Evolutionary conservation across 129 eudicot genomes (phyloP), one percentile per base, ranked within the genome.

Genomic region (Flaveria trinervia): DNA sequence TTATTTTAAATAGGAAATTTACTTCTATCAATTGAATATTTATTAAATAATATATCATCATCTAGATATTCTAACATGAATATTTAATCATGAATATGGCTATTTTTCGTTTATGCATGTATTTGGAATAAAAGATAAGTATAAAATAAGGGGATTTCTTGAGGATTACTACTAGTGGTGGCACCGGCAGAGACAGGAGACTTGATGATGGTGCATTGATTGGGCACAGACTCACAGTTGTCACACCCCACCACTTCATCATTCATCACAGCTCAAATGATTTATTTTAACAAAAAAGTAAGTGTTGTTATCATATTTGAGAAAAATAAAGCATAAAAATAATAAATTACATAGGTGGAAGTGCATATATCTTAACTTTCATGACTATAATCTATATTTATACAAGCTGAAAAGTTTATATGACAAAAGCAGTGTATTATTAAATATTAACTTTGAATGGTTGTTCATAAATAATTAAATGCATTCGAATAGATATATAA

Each of bases 141-240:
- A 18, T 39, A 30, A 50, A 3, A 45, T 16, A 13, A 33, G 26
- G 23, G 66, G 11, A 50, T 71, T 49, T 44, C 83, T 79, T 65
- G 62, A 73, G 75, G 59, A 15, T 80, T 80, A 80, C 75, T 80
- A 65, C 70, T 52, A 10, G 65, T 28, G 82, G 68, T 71, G 77
- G 52, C 77, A 73, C 69, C 68, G 79, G 83, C 83, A 65, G 51
- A 12, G 17, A 57, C 60, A 65, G 83, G 23, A 49, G 74, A 80
- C 17, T 74, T 80, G 70, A 80, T 80, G 80, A 80, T 69, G 64
- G 71, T 74, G 80, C 84, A 80, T 80, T 80, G 65, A 80, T 80
- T 80, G 84, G 84, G 84, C 80, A 80, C 84, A 65, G 70, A 80
- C 50, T 80, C 61, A 80, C 70, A 73, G 84, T 80, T 80, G 84